Evolutionary conservation across 1,284 basidiomycete genomes (phyloP), one percentile per base, ranked within the genome.

Genomic region (Microstroma glucosiphilum): DNA sequence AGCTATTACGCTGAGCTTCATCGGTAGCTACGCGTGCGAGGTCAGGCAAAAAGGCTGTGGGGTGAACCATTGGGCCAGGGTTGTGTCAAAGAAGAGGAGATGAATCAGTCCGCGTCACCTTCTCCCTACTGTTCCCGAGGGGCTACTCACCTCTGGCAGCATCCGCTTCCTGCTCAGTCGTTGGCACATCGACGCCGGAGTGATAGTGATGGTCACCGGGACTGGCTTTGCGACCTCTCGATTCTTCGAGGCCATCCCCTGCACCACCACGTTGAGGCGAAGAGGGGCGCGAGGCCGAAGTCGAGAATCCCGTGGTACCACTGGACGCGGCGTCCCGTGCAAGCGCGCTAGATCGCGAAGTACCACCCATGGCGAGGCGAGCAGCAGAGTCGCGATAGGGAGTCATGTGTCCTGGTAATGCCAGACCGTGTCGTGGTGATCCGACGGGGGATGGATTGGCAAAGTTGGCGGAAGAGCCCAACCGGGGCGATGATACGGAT

Each of bases 381-480:
- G 72, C 59, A 6, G 73, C 66, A 0, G 73, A 72, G 49, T 77
- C 75, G 42, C 75, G 69, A 42, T 75, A 77, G 7, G 75, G 75
- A 11, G 75, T 76, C 13, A 76, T 60, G 8, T 71, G 66, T 12
- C 69, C 67, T 0, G 73, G 69, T 13, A 75, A 69, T 13, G 69
- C 58, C 42, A 72, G 60, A 60, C 64, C 60, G 4, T 69, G 69
- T 23, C 73, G 68, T 2, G 73, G 73, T n/a, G 73, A 75, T 2
- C 68, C 69, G n/a, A 57, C 56, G 1, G 73, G 73, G 17, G 73
- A 75, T 53, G 56, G 61, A 40, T 65, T 66, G 40, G 63, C 65
- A 53, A 69, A 69, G 62, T 56, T 71, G 68, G 41, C 25, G 56
- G 67, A 62, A 54, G 69, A 64, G n/a, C 64, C 60, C 48, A 65